Evolutionary conservation across 176 grass and related monocot genomes (phyloP).

Genomic region (Oryza coarctata): DNA sequence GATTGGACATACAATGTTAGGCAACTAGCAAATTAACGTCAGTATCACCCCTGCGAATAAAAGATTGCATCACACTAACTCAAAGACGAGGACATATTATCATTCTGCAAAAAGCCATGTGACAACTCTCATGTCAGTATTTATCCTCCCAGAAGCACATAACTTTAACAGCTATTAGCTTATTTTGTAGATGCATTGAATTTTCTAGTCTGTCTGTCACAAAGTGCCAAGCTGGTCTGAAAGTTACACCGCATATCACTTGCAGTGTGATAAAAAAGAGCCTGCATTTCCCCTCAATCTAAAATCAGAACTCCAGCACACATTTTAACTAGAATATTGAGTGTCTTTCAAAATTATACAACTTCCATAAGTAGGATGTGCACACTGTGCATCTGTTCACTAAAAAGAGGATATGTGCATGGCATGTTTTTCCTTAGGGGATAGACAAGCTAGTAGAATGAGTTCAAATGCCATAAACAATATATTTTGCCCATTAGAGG

Average conservation of each 20-base stretch:
- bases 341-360: neutral
- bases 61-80: conserved; percentile 30
- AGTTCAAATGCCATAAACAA: conserved; percentile 16
- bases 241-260: neutral
- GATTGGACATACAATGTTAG: conserved; percentile 43
- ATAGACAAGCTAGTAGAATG: neutral
- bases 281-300: neutral
- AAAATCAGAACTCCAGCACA: neutral
- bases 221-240: conserved; percentile 11
- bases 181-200: conserved; percentile 21
- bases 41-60: conserved; percentile 37
- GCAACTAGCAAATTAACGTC: conserved; percentile 31
- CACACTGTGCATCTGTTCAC: neutral
- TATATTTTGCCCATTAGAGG: neutral
- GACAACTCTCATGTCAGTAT: conserved; percentile 17
- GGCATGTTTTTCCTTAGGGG: neutral
- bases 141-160: conserved; percentile 34
- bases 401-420: neutral
- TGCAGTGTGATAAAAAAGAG: neutral
- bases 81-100: conserved; percentile 27
- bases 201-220: neutral
- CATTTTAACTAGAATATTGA: neutral
- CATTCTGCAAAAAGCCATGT: conserved; percentile 10
- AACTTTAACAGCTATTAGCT: neutral
- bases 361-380: neutral